Base-by-base conservation (phyloP, 371 early-diverging fungal species). In the Apophysomyces ossiformis region DNA sequence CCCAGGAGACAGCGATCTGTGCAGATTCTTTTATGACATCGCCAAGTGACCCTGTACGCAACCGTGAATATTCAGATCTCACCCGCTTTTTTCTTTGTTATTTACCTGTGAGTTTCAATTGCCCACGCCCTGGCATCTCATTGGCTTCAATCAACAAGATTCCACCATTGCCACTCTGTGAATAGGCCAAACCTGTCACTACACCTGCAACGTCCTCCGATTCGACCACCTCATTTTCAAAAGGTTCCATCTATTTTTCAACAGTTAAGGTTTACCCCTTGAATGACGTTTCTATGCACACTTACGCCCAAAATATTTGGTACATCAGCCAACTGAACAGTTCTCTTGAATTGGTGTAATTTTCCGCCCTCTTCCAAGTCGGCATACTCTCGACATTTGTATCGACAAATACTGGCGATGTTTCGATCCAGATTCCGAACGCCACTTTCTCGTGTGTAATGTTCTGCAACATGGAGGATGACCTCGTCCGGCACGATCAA, bases 11-110 rank as follows among this genome's bases (percentile, higher is more conserved):
- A 5, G 90, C 93, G 60, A 94, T 80, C 64, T 89, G 87, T 0
- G 93, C 93, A 32, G 94, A 93, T 73, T 95, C 96, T 69, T 93
- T 91, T 44, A 95, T 91, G 2, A 95, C 94, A 62, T 92, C 91
- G 0, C 95, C 95, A 12, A 95, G 74, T 54, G 90, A 90, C 1
- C 94, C 93, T 82, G 61, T 11, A 32, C 26, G 41, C 63, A 16
- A 16, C 36, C 8, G 62, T 54, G 61, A 12, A 37, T 15, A 38
- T 9, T 5, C 13, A 47, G 36, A 54, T 26, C 32, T 26, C 11
- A 18, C 3, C 9, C 13, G 15, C 8, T 32, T 13, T 21, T 32
- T 8, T 26, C 37, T 32, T n/a, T 18, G 2, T 15, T 12, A 26
- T 59, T 63, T 73, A 78, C 80, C 94, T 5, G 94, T 94, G 18